A percentile compares a stretch with the other conserved stretches of the same genome.
phyloP scores from a whole-genome alignment of 768 basidiomycete genomes.

The Kockovaella imperatae region DNA sequence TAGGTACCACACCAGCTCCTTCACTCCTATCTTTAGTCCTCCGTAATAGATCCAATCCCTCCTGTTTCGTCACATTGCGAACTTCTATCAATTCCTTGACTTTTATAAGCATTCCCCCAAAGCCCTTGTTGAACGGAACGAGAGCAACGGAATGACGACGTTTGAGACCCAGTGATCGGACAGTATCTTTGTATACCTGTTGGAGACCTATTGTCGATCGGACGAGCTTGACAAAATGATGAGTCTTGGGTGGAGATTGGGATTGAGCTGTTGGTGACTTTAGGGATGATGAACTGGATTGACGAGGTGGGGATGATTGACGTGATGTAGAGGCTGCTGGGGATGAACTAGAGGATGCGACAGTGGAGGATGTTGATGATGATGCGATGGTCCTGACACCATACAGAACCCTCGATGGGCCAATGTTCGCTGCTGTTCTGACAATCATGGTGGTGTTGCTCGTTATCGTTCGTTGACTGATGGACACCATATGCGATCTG shows the following conservation, averaged over 20 bases:
- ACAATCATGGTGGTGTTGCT: too few relatives aligned
- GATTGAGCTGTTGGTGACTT: constrained; percentile 1
- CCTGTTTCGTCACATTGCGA: constrained; percentile 60
- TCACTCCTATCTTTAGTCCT: constrained; percentile 28
- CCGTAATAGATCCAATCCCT: constrained; percentile 22
- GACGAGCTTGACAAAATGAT: constrained; percentile 80
- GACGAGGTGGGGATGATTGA: not conserved
- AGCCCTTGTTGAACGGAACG: constrained; percentile 61
- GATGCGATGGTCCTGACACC: too few relatives aligned
- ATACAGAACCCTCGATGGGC: too few relatives aligned
- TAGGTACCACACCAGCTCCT: constrained; percentile 29
- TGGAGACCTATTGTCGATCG: constrained; percentile 82
- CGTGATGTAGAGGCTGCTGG: not conserved
- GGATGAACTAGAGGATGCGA: not conserved
- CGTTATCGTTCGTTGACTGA: too few relatives aligned
- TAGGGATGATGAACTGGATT: not conserved
- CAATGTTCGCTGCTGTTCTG: too few relatives aligned
- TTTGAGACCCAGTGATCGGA: constrained; percentile 67
- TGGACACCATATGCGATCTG: too few relatives aligned
- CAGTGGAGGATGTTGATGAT: too few relatives aligned
- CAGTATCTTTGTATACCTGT: constrained; percentile 60
- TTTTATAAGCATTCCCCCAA: constrained; percentile 74
- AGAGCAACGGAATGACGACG: constrained; percentile 79
- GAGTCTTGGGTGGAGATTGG: constrained; percentile 48
- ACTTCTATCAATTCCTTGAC: constrained; percentile 89